phyloP scores from a whole-genome alignment of 108 stramenopile species.

The Phaeodactylum tricornutum region DNA sequence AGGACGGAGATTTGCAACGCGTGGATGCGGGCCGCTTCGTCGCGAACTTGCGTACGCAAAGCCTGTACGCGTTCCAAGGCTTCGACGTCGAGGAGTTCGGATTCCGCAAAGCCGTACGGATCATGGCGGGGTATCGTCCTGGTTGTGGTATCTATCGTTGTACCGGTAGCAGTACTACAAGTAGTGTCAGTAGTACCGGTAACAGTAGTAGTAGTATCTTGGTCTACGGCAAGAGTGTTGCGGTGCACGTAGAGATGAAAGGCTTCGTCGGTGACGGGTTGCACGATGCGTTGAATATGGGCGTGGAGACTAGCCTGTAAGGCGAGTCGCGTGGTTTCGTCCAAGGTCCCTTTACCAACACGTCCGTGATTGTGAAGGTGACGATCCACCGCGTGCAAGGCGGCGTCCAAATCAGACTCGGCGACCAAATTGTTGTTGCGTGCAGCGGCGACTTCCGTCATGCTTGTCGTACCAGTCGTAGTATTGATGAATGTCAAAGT shows the following conservation, averaged over 20 bases:
- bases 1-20: too few species aligned
- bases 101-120: not conserved
- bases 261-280: not conserved
- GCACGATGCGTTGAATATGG: not conserved
- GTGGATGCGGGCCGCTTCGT: too few species aligned
- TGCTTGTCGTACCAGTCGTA: too few species aligned
- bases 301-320: not conserved
- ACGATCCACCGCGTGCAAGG: not conserved
- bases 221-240: too few species aligned
- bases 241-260: not conserved
- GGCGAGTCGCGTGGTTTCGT: not conserved
- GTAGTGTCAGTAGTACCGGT: too few species aligned
- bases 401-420: not conserved
- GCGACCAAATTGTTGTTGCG: conserved; percentile 2
- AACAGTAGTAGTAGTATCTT: too few species aligned
- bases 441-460: too few species aligned
- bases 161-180: too few species aligned
- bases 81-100: not conserved
- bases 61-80: not conserved
- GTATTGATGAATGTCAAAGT: too few species aligned
- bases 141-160: too few species aligned
- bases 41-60: not conserved
- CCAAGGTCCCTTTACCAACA: not conserved
- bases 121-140: too few species aligned
- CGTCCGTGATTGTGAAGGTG: too few species aligned